Evolutionary conservation across 208 protist genomes (phyloP), one percentile per base, ranked within the genome.

Genomic region (Naegleria lovaniensis): DNA sequence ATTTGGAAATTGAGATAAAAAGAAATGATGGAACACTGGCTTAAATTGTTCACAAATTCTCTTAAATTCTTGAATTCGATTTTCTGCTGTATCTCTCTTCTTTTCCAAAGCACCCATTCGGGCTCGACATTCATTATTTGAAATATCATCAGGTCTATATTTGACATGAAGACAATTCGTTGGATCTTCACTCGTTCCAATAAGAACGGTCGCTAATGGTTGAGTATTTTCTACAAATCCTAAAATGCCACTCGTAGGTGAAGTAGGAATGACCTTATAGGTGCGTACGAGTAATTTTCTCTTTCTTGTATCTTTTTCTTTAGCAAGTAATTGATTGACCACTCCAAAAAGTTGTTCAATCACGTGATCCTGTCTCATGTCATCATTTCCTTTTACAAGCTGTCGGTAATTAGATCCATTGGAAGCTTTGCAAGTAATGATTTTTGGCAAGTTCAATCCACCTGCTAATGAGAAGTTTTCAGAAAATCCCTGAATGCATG

Each of bases 391-490:
- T 89, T 92, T 85, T 2, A 90, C 94, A 1, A 96, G 83, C 92
- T 99, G 97, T 85, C 93, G 94, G 58, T 98, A 96, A 38, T 92
- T 43, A 11, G 79, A 75, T 5, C 98, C 98, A 91, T 98, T 95
- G 67, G 92, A 94, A 51, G 97, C 93, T 13, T 94, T 92, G 89
- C 97, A 98, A 39, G 84, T 67, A 15, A 99, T 90, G 13, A 96
- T 93, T 92, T 98, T 99, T 0, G 98, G 98, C n/a, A 96, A 88
- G 90, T 98, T 99, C 52, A 98, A 94, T n/a, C 98, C 98, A 15
- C 97, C 97, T 13, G 96, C 94, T 0, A 96, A 93, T 0, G 90
- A 95, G 93, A 96, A 98, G 51, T 39, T 91, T 0, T 90, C 48
- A 22, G 92, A 90, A 91, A 98, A 98, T 15, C n/a, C 38, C 29